A percentile compares a stretch with the other conserved stretches of the same genome.
Conservation (phyloP, 345 rosid species). For the Populus nigra region DNA sequence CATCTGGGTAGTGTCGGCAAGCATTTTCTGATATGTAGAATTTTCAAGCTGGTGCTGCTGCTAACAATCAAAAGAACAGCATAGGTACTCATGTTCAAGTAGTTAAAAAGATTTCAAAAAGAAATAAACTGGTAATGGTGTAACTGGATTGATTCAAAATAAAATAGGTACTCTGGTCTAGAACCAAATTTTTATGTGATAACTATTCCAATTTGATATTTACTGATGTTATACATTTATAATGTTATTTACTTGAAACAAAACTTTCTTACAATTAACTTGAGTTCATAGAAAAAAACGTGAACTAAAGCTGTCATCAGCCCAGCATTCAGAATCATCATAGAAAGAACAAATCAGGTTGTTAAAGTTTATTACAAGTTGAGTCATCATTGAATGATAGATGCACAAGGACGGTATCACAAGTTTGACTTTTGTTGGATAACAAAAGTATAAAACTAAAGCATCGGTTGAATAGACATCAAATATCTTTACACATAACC, state of each 20-base stretch:
- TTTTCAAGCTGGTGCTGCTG: slow-evolving; percentile 66
- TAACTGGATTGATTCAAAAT: neutral
- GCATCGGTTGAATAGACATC: neutral
- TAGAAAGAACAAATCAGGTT: neutral
- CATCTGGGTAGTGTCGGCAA: slow-evolving; percentile 78
- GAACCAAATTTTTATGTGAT: neutral
- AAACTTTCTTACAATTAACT: neutral
- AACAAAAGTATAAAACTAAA: neutral
- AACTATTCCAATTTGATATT: neutral
- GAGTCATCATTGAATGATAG: neutral
- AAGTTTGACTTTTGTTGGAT: neutral
- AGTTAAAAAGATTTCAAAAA: neutral
- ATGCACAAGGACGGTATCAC: neutral
- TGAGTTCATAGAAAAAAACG: too few relatives aligned
- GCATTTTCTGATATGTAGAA: slow-evolving; percentile 61
- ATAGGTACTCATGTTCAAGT: slow-evolving; percentile 6
- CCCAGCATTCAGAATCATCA: neutral
- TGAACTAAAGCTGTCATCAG: neutral
- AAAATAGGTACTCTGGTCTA: neutral
- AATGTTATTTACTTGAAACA: neutral
- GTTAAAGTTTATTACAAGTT: neutral
- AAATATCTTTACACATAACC: neutral
- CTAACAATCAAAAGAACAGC: slow-evolving; percentile 43
- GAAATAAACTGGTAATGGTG: neutral
- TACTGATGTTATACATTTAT: neutral